A percentile compares a stretch with the other conserved stretches of the same genome.
Conservation (phyloP, 768 basidiomycete genomes). For the Brasilioporus rufonigricans region DNA sequence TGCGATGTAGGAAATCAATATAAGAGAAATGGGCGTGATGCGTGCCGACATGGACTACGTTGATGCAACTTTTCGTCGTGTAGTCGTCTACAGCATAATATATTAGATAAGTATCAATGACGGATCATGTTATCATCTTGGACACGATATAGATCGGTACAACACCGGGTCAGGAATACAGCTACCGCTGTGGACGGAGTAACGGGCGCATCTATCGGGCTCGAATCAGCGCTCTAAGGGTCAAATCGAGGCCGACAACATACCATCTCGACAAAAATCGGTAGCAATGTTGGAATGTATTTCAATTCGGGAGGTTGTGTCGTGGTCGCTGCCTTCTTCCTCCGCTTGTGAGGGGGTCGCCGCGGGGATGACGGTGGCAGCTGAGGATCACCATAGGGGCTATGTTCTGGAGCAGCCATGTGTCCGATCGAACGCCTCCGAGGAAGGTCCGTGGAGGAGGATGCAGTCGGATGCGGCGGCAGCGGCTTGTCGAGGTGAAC, state of each 20-base stretch:
- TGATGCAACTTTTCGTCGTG: background rate
- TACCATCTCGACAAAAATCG: constrained; percentile 94
- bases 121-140: background rate
- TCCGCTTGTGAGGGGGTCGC: constrained; percentile 29
- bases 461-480: constrained; percentile 33
- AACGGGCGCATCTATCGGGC: constrained; percentile 36
- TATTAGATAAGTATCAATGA: constrained; percentile 1
- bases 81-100: background rate
- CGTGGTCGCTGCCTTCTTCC: constrained; percentile 42
- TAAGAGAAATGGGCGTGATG: background rate
- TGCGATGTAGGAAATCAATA: background rate
- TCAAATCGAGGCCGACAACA: constrained; percentile 1
- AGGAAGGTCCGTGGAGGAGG: constrained; percentile 10
- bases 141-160: background rate
- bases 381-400: background rate
- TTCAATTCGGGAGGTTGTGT: constrained; percentile 74
- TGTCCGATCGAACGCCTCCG: constrained; percentile 21
- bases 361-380: constrained; percentile 10
- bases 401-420: background rate
- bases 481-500: constrained; percentile 40
- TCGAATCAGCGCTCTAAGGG: constrained; percentile 2
- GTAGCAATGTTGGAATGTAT: constrained; percentile 78
- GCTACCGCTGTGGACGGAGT: constrained; percentile 20
- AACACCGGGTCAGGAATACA: background rate
- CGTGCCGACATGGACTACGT: background rate